These are phyloP conservation scores for Eimeria acervulina DNA, from an alignment of 169 alveolate genomes.

Conservation along the genomic window DNA sequence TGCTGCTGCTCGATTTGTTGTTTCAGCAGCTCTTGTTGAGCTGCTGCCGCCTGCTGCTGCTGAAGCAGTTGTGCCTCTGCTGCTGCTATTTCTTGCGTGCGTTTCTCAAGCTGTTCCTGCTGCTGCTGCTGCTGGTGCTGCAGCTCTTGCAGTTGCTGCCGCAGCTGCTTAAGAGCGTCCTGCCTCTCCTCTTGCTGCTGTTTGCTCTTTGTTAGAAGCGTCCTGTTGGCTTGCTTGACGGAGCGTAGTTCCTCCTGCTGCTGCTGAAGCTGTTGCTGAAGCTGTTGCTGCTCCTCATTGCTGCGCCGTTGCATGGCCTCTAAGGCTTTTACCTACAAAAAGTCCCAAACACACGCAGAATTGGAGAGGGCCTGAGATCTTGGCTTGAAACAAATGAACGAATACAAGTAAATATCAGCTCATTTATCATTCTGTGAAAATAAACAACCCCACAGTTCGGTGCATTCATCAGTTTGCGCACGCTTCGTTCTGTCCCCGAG, in stretches of 20 bases:
- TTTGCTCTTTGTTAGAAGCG: conserved; percentile 29
- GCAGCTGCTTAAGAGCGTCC: conserved; percentile 42
- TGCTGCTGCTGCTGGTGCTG: conserved; percentile 56
- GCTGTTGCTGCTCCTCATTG: conserved; percentile 66
- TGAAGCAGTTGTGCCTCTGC: conserved; percentile 54
- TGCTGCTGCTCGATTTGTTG: conserved; percentile 69
- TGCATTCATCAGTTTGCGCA: background rate
- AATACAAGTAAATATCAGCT: background rate
- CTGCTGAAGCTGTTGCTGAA: conserved; percentile 59
- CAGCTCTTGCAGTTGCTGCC: conserved; percentile 62
- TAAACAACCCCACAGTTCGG: no score
- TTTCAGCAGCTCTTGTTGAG: conserved; percentile 59
- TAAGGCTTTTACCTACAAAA: conserved; percentile 20
- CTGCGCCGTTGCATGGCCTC: conserved; percentile 75
- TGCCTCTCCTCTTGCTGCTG: conserved; percentile 77
- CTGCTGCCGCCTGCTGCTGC: conserved; percentile 70
- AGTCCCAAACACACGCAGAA: background rate
- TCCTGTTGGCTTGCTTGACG: conserved; percentile 42
- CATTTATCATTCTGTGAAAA: background rate
- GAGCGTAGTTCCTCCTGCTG: conserved; percentile 72
- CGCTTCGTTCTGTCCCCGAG: background rate
- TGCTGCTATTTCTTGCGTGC: conserved; percentile 42
- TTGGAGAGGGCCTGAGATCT: background rate
- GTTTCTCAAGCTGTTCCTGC: conserved; percentile 51
- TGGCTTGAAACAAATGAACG: background rate